phyloP scores from a whole-genome alignment of 2,329 filamentous ascomycete species.

The Parafenestella ontariensis region DNA sequence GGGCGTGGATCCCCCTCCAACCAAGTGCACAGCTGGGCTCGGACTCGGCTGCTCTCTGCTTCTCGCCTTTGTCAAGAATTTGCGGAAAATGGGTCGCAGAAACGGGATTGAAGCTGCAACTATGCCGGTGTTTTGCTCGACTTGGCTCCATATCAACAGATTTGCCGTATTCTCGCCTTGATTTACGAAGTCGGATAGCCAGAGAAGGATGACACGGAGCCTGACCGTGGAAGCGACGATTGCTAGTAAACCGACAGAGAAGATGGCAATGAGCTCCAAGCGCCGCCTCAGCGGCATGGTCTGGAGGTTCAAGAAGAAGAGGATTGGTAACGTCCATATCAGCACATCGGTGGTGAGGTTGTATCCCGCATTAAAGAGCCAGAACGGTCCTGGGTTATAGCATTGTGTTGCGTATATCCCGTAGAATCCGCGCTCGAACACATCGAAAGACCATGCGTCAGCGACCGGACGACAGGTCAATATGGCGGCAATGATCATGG shows the following conservation, averaged over 20 bases:
- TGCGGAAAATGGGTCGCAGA: constrained; percentile 33
- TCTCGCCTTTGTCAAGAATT: constrained; percentile 10
- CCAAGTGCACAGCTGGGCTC: constrained; percentile 16
- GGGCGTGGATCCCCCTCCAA: constrained; percentile 11
- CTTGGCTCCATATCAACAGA: constrained; percentile 41
- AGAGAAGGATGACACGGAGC: constrained; percentile 34
- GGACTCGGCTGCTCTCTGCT: constrained; percentile 20
- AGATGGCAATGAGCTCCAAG: constrained; percentile 54
- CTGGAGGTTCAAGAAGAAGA: constrained; percentile 54
- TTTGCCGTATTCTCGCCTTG: constrained; percentile 23
- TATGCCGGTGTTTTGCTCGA: constrained; percentile 41
- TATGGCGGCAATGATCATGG: constrained; percentile 37
- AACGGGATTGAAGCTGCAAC: constrained; percentile 44
- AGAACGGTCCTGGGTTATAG: constrained; percentile 35
- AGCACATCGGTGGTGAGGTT: constrained; percentile 52
- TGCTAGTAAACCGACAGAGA: constrained; percentile 42
- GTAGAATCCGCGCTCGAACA: constrained; percentile 25
- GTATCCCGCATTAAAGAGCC: constrained; percentile 48
- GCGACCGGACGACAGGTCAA: constrained; percentile 36
- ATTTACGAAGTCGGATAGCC: constrained; percentile 28
- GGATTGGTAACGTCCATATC: constrained; percentile 54
- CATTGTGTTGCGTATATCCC: constrained; percentile 27
- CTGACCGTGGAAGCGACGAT: constrained; percentile 40
- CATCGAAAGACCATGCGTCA: constrained; percentile 34
- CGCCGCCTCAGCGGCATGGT: constrained; percentile 56